phyloP scores from a whole-genome alignment of 805 yeast genomes.

The Candida vartiovaarae region DNA sequence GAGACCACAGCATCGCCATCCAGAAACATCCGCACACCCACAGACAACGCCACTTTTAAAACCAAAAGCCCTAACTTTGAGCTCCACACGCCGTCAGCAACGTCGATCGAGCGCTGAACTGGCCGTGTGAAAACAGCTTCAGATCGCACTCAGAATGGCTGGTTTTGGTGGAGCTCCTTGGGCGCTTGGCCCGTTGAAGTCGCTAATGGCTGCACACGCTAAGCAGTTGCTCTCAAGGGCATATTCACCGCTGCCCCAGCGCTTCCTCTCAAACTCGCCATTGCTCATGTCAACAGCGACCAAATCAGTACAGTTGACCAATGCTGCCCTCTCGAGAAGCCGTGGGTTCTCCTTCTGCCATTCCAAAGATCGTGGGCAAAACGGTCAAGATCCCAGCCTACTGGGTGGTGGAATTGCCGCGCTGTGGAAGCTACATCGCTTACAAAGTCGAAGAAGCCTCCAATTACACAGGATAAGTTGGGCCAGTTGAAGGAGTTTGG shows the following conservation, averaged over 20 bases:
- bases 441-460: constrained; percentile 89
- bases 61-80: neutral
- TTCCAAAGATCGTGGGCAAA: constrained; percentile 49
- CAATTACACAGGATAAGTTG: constrained; percentile 53
- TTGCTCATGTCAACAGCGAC: constrained; percentile 1
- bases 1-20: neutral
- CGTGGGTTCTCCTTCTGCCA: constrained; percentile 24
- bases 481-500: constrained; percentile 56
- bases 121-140: no score
- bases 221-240: neutral
- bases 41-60: neutral
- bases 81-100: no score
- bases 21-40: neutral
- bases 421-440: constrained; percentile 90
- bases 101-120: no score
- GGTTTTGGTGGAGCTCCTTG: neutral
- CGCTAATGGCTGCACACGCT: neutral
- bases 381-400: constrained; percentile 66
- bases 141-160: no score
- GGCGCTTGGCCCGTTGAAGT: neutral
- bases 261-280: constrained; percentile 5
- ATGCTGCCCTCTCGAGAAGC: neutral
- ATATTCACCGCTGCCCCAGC: constrained; percentile 1
- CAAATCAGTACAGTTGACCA: neutral
- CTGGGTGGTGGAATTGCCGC: constrained; percentile 91